These are phyloP conservation scores for Linum trigynum DNA, from an alignment of 345 rosid genomes.

Conservation along the genomic window DNA sequence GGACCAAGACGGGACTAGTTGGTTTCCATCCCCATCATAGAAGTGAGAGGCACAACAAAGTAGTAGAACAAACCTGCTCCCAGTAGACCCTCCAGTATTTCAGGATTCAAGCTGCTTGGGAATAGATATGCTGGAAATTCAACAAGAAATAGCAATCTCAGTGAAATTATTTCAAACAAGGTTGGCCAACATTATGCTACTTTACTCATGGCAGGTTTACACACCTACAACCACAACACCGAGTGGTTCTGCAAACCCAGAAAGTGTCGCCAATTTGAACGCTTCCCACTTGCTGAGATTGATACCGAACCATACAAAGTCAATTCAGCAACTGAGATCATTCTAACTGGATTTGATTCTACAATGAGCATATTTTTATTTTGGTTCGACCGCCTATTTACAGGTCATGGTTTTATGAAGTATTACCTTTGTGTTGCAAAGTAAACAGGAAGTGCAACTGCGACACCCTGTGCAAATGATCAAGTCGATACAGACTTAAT, in stretches of 20 bases:
- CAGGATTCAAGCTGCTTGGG: slow-evolving; percentile 86
- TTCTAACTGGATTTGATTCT: not conserved
- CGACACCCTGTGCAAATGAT: slow-evolving; percentile 65
- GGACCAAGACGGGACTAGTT: not conserved
- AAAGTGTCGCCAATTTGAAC: slow-evolving; percentile 87
- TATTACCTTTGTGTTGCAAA: slow-evolving; percentile 94
- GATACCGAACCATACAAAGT: slow-evolving; percentile 11
- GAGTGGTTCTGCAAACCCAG: slow-evolving; percentile 96
- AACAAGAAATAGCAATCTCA: slow-evolving; percentile 13
- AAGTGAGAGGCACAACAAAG: not conserved
- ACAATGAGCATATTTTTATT: not conserved
- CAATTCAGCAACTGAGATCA: not conserved
- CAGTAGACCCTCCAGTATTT: slow-evolving; percentile 85
- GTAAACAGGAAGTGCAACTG: slow-evolving; percentile 92
- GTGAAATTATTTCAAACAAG: not conserved
- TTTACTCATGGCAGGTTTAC: slow-evolving; percentile 6
- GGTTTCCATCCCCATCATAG: not conserved
- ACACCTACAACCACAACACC: slow-evolving; percentile 91
- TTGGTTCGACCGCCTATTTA: not conserved
- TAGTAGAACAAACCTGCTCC: slow-evolving; percentile 57
- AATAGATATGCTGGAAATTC: slow-evolving; percentile 70
- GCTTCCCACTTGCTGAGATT: slow-evolving; percentile 97
- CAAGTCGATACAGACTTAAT: not conserved
- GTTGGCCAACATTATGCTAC: not conserved
- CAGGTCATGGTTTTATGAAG: not conserved